These are phyloP conservation scores for Lagenidium sp. DNA, from an alignment of 352 stramenopile genomes.

Conservation along the genomic window DNA sequence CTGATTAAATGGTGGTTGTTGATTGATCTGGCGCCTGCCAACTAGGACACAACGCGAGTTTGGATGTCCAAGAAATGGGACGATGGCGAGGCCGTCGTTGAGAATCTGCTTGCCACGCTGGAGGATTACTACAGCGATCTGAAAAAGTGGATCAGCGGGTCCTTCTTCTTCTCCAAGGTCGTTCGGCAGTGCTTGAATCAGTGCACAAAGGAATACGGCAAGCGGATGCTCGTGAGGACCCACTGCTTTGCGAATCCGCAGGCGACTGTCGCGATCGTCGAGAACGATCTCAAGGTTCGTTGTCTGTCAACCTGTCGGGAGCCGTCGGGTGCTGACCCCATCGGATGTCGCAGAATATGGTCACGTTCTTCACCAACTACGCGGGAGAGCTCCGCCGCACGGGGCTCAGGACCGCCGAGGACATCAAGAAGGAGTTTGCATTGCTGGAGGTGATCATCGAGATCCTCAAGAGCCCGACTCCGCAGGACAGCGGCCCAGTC, in stretches of 20 bases:
- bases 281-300: slow-evolving; percentile 51
- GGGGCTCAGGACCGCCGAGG: slow-evolving; percentile 48
- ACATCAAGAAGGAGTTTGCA: slow-evolving; percentile 62
- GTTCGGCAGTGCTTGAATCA: slow-evolving; percentile 63
- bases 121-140: slow-evolving; percentile 74
- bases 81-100: slow-evolving; percentile 59
- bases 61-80: slow-evolving; percentile 86
- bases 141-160: slow-evolving; percentile 62
- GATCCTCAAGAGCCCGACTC: slow-evolving; percentile 20
- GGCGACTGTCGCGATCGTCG: slow-evolving; percentile 27
- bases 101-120: slow-evolving; percentile 63
- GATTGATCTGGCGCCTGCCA: not conserved
- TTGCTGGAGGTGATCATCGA: slow-evolving; percentile 37
- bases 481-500: slow-evolving; percentile 22
- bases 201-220: slow-evolving; percentile 54
- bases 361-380: slow-evolving; percentile 67
- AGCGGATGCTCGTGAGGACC: slow-evolving; percentile 45
- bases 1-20: not conserved
- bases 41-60: slow-evolving; percentile 51
- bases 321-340: too few relatives aligned
- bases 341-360: slow-evolving; percentile 46
- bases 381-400: slow-evolving; percentile 53
- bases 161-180: slow-evolving; percentile 82
- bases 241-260: slow-evolving; percentile 39
- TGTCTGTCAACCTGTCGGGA: too few relatives aligned